phyloP scores from a whole-genome alignment of 2,329 filamentous ascomycete genomes.

The Epichloe coenophiala region DNA sequence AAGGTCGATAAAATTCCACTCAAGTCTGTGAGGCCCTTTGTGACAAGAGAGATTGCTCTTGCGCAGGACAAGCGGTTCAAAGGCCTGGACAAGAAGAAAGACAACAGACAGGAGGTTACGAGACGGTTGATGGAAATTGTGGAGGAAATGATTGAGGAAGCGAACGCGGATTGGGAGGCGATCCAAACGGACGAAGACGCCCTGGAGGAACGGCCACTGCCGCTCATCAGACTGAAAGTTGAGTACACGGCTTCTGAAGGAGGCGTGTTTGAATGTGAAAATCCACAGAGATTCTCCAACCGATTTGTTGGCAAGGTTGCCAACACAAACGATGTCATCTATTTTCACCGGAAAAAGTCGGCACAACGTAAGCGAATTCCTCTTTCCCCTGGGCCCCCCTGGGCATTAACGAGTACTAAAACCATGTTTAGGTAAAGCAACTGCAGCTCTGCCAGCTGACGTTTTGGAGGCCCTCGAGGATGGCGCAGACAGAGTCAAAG shows the following conservation, averaged over 20 bases:
- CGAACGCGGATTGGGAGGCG: conserved; percentile 65
- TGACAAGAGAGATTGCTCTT: conserved; percentile 70
- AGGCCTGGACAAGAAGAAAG: conserved; percentile 63
- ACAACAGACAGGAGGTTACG: conserved; percentile 73
- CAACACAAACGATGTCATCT: conserved; percentile 85
- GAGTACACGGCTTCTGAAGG: conserved; percentile 80
- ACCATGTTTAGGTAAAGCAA: conserved; percentile 16
- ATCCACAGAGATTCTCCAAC: conserved; percentile 91
- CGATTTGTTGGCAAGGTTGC: conserved; percentile 82
- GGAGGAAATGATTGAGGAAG: conserved; percentile 76
- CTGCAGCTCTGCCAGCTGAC: conserved; percentile 45
- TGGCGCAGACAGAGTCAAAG: conserved; percentile 57
- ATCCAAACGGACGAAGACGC: conserved; percentile 56
- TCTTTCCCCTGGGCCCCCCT: too few relatives aligned
- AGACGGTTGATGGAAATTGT: conserved; percentile 64
- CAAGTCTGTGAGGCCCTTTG: conserved; percentile 81
- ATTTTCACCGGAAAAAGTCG: conserved; percentile 85
- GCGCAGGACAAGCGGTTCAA: conserved; percentile 64
- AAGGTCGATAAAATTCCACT: conserved; percentile 67
- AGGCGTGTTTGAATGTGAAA: conserved; percentile 79
- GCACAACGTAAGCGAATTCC: conserved; percentile 18
- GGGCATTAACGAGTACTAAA: conserved; percentile 4
- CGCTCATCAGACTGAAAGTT: conserved; percentile 78
- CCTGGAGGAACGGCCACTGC: conserved; percentile 52
- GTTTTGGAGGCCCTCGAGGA: conserved; percentile 40